Percentiles rank a stretch among this genome's conserved stretches.
phyloP scores from a whole-genome alignment of 352 stramenopile genomes.

The Globisporangium abappressorium region DNA sequence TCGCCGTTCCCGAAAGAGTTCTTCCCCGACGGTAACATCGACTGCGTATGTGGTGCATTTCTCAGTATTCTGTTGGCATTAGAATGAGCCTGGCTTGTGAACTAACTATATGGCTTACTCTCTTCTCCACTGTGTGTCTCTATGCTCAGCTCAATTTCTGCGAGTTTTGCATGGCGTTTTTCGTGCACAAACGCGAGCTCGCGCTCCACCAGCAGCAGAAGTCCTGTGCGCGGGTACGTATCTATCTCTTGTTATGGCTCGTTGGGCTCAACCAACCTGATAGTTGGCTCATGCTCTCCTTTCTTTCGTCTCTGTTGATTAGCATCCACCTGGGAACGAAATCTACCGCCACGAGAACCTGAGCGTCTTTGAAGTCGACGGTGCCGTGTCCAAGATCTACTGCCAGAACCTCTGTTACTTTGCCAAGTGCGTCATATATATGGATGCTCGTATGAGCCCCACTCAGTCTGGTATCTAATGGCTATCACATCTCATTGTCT shows the following conservation, averaged over 20 bases:
- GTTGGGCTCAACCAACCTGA: background rate
- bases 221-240: conserved; percentile 56
- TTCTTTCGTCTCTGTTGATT: conserved; percentile 2
- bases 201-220: conserved; percentile 61
- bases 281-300: background rate
- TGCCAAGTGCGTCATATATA: conserved; percentile 80
- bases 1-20: conserved; percentile 96
- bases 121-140: background rate
- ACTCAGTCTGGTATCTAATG: background rate
- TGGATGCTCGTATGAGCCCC: background rate
- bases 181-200: conserved; percentile 73
- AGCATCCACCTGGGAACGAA: conserved; percentile 80
- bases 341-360: conserved; percentile 95
- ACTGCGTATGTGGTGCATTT: conserved; percentile 53
- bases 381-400: conserved; percentile 95
- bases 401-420: conserved; percentile 99
- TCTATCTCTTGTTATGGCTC: too few relatives aligned
- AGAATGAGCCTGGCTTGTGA: background rate
- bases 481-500: background rate
- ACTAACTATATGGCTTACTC: background rate
- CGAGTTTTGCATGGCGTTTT: conserved; percentile 89
- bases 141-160: conserved; percentile 81
- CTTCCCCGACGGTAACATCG: conserved; percentile 80
- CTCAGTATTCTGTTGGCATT: background rate
- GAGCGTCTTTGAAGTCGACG: conserved; percentile 97